Base-by-base conservation (phyloP, 306 rosid species). In the Acmispon strigosus region DNA sequence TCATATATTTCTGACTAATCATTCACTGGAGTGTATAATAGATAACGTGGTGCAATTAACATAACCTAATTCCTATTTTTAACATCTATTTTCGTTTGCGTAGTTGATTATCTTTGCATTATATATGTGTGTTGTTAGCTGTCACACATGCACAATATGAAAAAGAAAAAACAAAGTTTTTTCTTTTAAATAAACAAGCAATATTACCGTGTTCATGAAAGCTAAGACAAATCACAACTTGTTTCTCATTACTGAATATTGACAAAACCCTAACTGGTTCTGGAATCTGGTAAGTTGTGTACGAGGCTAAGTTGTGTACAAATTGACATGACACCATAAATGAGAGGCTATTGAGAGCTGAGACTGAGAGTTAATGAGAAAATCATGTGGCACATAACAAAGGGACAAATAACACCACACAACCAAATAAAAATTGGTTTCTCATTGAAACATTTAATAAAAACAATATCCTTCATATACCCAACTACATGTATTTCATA, bases 311-410 rank as follows among this genome's bases (percentile, higher is more conserved):
- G 37, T 32, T 32, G 37, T 27, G 32, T 2, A 27, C 2, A 27
- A 27, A 27, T 27, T 62, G 29, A 18, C 10, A 41, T 4, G 15
- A 16, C 17, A 41, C 66, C 73, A 76, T 56, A 43, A 36, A 83
- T 76, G 42, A 36, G 44, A 62, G 22, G 63, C 39, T 10, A 77
- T 76, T 62, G 77, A 73, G 71, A 63, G 80, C 72, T 62, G 77
- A 73, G 71, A 63, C 72, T 22, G 24, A 27, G 32, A 27, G 3
- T 27, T 27, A 66, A 82, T 50, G 39, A 61, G 63, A 53, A 19
- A 57, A 50, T n/a, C 48, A 59, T 2, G 74, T 2, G 42, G 41
- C 53, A 41, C 42, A 14, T 51, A 44, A 34, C 65, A 51, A 59
- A 37, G 61, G 48, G 37, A 10, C 5, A 8, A 19, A 41, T 43